phyloP scores from a whole-genome alignment of 2,329 filamentous ascomycete genomes.

The Microdochium paspali region DNA sequence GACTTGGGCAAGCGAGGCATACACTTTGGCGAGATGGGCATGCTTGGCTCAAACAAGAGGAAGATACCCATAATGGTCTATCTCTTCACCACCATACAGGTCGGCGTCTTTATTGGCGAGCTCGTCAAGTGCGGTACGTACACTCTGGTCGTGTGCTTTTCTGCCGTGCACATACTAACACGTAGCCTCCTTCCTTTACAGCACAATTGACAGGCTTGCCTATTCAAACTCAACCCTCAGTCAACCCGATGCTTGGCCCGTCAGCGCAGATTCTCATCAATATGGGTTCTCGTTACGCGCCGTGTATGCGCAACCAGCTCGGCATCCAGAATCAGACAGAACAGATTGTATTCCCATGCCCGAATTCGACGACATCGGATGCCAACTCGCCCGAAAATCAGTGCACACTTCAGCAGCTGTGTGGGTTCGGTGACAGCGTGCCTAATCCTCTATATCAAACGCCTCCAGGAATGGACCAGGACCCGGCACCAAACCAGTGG shows the following conservation, averaged over 20 bases:
- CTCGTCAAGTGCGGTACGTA: conserved; percentile 71
- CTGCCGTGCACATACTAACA: conserved; percentile 3
- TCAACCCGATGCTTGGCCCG: conserved; percentile 97
- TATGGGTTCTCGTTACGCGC: conserved; percentile 87
- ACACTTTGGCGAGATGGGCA: conserved; percentile 48
- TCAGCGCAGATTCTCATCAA: conserved; percentile 87
- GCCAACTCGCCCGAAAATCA: conserved; percentile 32
- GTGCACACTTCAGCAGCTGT: conserved; percentile 74
- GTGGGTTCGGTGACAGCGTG: conserved; percentile 66
- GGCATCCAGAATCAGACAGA: conserved; percentile 46
- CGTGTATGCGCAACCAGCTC: conserved; percentile 84
- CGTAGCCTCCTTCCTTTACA: conserved; percentile 20
- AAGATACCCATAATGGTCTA: conserved; percentile 75
- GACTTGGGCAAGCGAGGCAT: conserved; percentile 30
- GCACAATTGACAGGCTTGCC: conserved; percentile 68
- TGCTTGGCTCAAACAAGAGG: conserved; percentile 46
- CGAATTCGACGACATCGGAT: conserved; percentile 59
- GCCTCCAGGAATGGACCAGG: conserved; percentile 30
- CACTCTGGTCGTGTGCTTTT: background rate
- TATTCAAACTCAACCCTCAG: conserved; percentile 70
- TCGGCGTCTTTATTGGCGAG: conserved; percentile 82
- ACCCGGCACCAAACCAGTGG: conserved; percentile 79
- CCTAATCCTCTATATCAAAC: conserved; percentile 54
- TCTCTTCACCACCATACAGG: conserved; percentile 64
- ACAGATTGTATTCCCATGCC: conserved; percentile 63